Evolutionary conservation across 805 yeast species (phyloP).

Genomic region (Wickerhamiella nectarea): DNA sequence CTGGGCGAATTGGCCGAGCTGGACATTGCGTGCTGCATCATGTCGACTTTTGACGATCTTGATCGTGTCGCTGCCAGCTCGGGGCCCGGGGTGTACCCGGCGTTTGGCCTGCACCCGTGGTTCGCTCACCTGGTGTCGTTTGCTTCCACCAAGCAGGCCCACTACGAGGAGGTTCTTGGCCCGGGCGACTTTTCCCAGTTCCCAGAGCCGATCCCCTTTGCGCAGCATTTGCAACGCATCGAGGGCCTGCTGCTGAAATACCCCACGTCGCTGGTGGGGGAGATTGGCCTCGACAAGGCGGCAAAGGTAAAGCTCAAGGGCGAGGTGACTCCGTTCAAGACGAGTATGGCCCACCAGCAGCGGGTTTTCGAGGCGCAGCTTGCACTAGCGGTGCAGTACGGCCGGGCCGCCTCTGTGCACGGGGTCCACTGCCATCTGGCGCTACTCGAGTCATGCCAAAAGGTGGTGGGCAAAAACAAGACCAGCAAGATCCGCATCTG

Average conservation of each 20-base stretch:
- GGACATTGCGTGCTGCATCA: conserved; percentile 20
- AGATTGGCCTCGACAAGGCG: conserved; percentile 75
- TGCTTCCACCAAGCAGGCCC: conserved; percentile 26
- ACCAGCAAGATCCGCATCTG: conserved; percentile 30
- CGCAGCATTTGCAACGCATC: conserved; percentile 27
- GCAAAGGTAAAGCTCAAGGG: conserved; percentile 44
- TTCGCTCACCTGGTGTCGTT: conserved; percentile 49
- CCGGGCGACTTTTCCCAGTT: conserved; percentile 33
- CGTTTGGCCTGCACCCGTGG: conserved; percentile 80
- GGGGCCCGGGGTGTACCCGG: conserved; percentile 25
- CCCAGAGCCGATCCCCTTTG: conserved; percentile 47
- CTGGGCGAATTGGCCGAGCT: conserved; percentile 14
- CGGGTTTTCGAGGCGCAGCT: conserved; percentile 39
- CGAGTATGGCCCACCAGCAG: conserved; percentile 53
- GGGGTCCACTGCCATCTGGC: conserved; percentile 70
- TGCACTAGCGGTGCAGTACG: conserved; percentile 36
- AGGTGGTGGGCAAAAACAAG: conserved; percentile 19
- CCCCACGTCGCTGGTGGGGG: conserved; percentile 54
- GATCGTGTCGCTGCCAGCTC: conserved; percentile 22
- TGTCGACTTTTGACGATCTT: conserved; percentile 30
- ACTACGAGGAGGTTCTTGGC: conserved; percentile 42
- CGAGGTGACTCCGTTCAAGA: conserved; percentile 35
- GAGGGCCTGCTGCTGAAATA: conserved; percentile 23
- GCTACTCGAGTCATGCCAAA: conserved; percentile 34
- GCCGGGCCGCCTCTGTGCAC: conserved; percentile 57